A percentile compares a stretch with the other conserved stretches of the same genome.
phyloP scores from a whole-genome alignment of 139 green algal species.

The Chlamydomonas incerta region DNA sequence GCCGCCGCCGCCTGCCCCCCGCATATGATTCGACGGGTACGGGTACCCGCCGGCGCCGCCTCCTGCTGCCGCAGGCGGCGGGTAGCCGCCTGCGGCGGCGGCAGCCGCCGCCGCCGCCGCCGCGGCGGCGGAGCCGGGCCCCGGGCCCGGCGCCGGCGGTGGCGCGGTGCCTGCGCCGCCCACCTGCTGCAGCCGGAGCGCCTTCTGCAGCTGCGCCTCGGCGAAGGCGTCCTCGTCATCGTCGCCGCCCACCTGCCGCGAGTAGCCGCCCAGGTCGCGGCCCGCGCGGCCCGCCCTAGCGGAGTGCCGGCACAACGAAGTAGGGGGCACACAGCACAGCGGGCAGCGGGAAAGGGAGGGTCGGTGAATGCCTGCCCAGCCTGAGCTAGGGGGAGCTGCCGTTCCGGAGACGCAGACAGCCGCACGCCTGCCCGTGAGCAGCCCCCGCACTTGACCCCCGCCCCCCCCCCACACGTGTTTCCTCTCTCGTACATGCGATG shows the following conservation, averaged over 20 bases:
- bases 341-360: too few relatives aligned
- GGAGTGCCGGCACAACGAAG: too few relatives aligned
- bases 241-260: conserved; percentile 37
- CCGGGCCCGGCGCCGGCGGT: background rate
- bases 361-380: too few relatives aligned
- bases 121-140: background rate
- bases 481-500: too few relatives aligned
- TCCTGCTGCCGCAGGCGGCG: background rate
- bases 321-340: too few relatives aligned
- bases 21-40: background rate
- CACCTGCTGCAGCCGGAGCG: conserved; percentile 46
- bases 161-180: conserved; percentile 6
- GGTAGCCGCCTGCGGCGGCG: background rate
- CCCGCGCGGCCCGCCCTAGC: background rate
- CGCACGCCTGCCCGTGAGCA: too few relatives aligned
- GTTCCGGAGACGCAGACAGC: too few relatives aligned
- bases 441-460: too few relatives aligned
- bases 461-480: too few relatives aligned
- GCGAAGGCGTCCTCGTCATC: conserved; percentile 75
- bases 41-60: background rate
- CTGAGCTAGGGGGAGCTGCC: too few relatives aligned
- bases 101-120: background rate
- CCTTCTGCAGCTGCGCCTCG: conserved; percentile 79
- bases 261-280: background rate
- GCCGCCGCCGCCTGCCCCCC: background rate